Base-by-base conservation (phyloP, 345 rosid genomes). In the Boechera stricta region DNA sequence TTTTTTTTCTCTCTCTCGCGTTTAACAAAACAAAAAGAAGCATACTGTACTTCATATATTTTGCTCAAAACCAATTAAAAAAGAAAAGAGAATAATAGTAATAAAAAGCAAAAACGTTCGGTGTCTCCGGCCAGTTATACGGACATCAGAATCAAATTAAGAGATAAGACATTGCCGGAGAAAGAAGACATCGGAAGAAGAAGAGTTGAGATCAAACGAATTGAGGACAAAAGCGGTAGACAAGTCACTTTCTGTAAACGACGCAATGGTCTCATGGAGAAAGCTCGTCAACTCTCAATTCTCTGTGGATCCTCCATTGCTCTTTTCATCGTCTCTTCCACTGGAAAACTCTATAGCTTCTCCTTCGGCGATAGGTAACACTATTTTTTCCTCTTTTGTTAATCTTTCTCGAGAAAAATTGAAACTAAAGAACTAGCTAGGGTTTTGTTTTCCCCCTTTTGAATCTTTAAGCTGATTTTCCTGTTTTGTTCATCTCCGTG, bases 241-340 rank as follows among this genome's bases (percentile, higher is more conserved):
- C 94, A 87, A 72, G 89, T 88, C 0, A 85, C 91, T 13, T 91
- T 91, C 71, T 87, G 87, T 2, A 91, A 91, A 77, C 69, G 97
- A 36, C 81, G 92, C 0, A 78, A 64, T 58, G 92, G 97, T 16
- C 85, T 88, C 64, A 80, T 88, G 66, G 90, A 91, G 79, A 91
- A 91, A 76, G 91, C 94, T 72, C 86, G 80, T 2, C 89, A 91
- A 61, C 87, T 91, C 77, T 82, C 94, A 44, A 32, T 89, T 73
- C 94, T 91, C 45, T 89, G 94, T 74, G 94, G 81, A 69, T 85
- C 85, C 32, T 77, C 89, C 75, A 76, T 86, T 53, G 92, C 84
- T 58, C 21, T 85, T 64, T 8, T 88, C 70, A 62, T 85, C 79
- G 84, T 84, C 82, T 91, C 97, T 69, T 35, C 83, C 69, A 73